Evolutionary conservation across 2,329 filamentous ascomycete genomes (phyloP).

Genomic region (Fonsecaea pugnacius): DNA sequence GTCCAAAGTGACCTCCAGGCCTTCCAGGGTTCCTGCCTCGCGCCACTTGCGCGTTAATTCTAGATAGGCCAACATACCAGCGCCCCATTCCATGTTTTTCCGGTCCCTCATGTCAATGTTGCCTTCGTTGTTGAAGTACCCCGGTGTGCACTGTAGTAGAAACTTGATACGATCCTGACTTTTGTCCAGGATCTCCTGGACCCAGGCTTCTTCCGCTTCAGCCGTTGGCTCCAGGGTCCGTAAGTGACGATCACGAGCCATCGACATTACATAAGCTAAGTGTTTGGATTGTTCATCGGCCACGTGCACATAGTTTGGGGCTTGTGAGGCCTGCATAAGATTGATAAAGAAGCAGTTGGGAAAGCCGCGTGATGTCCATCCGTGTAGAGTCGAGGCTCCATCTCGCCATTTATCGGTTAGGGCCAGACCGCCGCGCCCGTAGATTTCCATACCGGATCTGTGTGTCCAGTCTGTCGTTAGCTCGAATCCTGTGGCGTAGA

Average conservation of each 20-base stretch:
- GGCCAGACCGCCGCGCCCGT: slow-evolving; percentile 37
- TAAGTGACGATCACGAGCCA: slow-evolving; percentile 17
- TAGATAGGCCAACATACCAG: too few species aligned
- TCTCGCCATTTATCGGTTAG: slow-evolving; percentile 38
- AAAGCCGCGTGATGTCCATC: slow-evolving; percentile 26
- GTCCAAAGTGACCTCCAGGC: too few species aligned
- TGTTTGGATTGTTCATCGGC: slow-evolving; percentile 27
- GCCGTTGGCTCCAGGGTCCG: slow-evolving; percentile 25
- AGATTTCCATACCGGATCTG: slow-evolving; percentile 36
- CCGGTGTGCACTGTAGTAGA: slow-evolving; percentile 31
- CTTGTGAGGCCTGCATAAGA: slow-evolving; percentile 26
- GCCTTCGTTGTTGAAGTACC: slow-evolving; percentile 33
- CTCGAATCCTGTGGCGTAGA: slow-evolving; percentile 55
- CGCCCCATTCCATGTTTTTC: too few species aligned
- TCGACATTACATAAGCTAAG: slow-evolving; percentile 27
- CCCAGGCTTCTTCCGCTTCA: slow-evolving; percentile 30
- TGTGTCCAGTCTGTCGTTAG: slow-evolving; percentile 25
- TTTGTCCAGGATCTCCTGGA: slow-evolving; percentile 21
- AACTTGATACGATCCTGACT: slow-evolving; percentile 16
- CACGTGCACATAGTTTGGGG: slow-evolving; percentile 29
- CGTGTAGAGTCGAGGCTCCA: slow-evolving; percentile 28
- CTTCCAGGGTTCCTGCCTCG: too few species aligned
- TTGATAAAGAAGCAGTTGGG: slow-evolving; percentile 30
- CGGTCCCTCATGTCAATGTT: too few species aligned
- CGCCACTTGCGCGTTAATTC: too few species aligned